Evolutionary conservation across 306 rosid genomes (phyloP).

Genomic region (Vachellia pachyceras): DNA sequence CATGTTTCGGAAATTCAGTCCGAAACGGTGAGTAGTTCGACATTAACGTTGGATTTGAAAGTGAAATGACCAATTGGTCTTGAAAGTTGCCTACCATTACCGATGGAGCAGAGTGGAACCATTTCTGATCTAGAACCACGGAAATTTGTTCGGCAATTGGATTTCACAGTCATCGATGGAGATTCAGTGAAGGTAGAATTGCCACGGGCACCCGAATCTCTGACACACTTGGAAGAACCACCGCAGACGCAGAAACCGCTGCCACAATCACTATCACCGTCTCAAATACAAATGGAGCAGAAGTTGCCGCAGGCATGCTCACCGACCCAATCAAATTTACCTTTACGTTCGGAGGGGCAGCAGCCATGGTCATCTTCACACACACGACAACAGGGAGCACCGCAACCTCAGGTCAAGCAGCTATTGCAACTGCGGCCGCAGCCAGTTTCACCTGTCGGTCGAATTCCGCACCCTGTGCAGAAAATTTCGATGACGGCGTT

Average conservation of each 20-base stretch:
- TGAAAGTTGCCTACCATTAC: background rate
- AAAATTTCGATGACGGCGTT: slow-evolving; percentile 47
- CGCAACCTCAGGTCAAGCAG: slow-evolving; percentile 35
- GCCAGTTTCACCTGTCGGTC: slow-evolving; percentile 41
- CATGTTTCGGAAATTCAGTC: slow-evolving; percentile 21
- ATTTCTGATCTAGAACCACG: slow-evolving; percentile 45
- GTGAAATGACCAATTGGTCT: background rate
- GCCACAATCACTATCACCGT: slow-evolving; percentile 7
- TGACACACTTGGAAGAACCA: slow-evolving; percentile 13
- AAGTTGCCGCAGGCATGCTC: slow-evolving; percentile 6
- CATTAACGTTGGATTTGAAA: slow-evolving; percentile 33
- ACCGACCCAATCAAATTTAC: slow-evolving; percentile 33
- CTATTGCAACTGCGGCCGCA: slow-evolving; percentile 38
- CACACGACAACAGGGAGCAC: slow-evolving; percentile 22
- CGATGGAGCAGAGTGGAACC: slow-evolving; percentile 65
- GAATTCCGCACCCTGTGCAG: slow-evolving; percentile 53
- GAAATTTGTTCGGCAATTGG: slow-evolving; percentile 68
- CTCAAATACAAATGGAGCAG: slow-evolving; percentile 9
- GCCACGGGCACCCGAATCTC: slow-evolving; percentile 31
- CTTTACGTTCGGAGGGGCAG: slow-evolving; percentile 32
- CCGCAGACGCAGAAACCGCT: slow-evolving; percentile 19
- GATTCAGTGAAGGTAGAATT: slow-evolving; percentile 31
- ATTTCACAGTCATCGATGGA: slow-evolving; percentile 51
- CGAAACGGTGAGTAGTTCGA: slow-evolving; percentile 37
- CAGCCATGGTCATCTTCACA: slow-evolving; percentile 36